phyloP scores from a whole-genome alignment of 2,329 filamentous ascomycete genomes.

The Venturia oleaginea region DNA sequence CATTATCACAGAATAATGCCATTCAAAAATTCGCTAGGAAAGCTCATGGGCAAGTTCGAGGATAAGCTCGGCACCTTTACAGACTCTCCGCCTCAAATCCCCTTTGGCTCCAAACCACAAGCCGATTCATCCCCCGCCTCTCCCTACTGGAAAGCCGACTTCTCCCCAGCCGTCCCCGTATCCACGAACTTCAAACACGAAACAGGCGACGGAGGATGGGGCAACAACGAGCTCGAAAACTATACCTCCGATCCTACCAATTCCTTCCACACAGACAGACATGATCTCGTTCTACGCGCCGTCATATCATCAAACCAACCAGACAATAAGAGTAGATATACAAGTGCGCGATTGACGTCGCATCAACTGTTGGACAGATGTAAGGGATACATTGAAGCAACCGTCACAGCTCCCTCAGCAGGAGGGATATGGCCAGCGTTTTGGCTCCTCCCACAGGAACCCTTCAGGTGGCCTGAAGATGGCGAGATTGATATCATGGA shows the following conservation, averaged over 20 bases:
- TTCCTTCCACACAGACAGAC: constrained; percentile 45
- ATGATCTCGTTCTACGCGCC: constrained; percentile 45
- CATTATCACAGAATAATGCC: constrained; percentile 1
- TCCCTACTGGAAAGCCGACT: constrained; percentile 23
- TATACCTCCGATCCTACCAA: constrained; percentile 44
- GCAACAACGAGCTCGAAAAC: constrained; percentile 52
- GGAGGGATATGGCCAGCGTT: constrained; percentile 53
- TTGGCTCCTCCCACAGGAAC: constrained; percentile 50
- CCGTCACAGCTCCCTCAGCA: constrained; percentile 44
- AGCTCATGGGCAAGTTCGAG: not conserved
- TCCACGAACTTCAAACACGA: constrained; percentile 46
- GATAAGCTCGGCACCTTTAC: not conserved
- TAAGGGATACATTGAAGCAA: constrained; percentile 44
- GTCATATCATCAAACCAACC: constrained; percentile 30
- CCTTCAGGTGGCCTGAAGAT: constrained; percentile 50
- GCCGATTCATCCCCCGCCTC: not conserved
- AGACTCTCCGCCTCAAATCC: not conserved
- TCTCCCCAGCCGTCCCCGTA: constrained; percentile 39
- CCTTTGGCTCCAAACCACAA: constrained; percentile 8
- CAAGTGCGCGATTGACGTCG: constrained; percentile 47
- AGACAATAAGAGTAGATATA: constrained; percentile 35
- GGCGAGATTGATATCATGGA: constrained; percentile 54
- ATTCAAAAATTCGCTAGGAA: constrained; percentile 4
- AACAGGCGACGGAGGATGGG: constrained; percentile 51
- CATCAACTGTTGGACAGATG: constrained; percentile 42